phyloP scores from a whole-genome alignment of 768 basidiomycete species.

The Heimioporus sp. region DNA sequence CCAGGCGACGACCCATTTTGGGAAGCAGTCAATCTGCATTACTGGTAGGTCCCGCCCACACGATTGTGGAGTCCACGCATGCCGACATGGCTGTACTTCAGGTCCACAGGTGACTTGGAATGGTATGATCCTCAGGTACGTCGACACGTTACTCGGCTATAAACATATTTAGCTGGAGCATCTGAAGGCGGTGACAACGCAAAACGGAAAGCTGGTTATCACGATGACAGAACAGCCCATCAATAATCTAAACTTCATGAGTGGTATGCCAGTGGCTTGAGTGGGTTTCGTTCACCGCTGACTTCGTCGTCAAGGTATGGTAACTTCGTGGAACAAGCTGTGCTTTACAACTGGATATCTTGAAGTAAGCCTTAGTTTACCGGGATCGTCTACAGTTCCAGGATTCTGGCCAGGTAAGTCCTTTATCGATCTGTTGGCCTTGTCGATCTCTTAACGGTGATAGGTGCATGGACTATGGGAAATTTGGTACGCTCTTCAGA shows the following conservation, averaged over 20 bases:
- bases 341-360: conserved; percentile 94
- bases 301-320: conserved; percentile 46
- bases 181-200: conserved; percentile 63
- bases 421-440: conserved; percentile 18
- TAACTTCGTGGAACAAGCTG: conserved; percentile 90
- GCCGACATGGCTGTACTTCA: conserved; percentile 7
- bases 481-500: conserved; percentile 42
- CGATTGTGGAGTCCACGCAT: background rate
- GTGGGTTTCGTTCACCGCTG: background rate
- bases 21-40: conserved; percentile 87
- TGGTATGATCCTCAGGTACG: conserved; percentile 79
- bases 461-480: conserved; percentile 75
- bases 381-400: conserved; percentile 55
- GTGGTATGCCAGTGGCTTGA: conserved; percentile 45
- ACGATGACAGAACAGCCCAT: conserved; percentile 67
- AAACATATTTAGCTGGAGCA: background rate
- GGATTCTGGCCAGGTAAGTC: conserved; percentile 85
- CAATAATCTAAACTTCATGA: conserved; percentile 83
- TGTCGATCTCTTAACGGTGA: conserved; percentile 1
- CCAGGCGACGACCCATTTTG: conserved; percentile 81
- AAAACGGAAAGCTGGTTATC: conserved; percentile 76
- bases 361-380: conserved; percentile 77
- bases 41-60: conserved; percentile 49
- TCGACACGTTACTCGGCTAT: conserved; percentile 1
- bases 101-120: conserved; percentile 73